phyloP scores from a whole-genome alignment of 805 yeast genomes.

The Soucietia sequanensis region DNA sequence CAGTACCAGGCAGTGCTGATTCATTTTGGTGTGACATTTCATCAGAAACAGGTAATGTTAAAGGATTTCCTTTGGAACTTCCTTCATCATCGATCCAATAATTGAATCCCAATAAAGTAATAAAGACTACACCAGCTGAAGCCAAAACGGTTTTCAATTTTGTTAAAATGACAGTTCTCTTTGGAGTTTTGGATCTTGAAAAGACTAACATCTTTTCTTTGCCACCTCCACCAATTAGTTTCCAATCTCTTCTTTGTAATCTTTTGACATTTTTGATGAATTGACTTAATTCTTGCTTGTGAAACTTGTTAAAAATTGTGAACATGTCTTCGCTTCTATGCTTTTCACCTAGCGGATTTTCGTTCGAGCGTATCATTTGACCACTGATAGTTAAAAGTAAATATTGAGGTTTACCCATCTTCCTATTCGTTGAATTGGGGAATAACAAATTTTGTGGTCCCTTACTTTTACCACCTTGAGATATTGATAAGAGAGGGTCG shows the following conservation, averaged over 20 bases:
- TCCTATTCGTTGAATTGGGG: constrained; percentile 11
- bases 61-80: too few species aligned
- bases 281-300: constrained; percentile 30
- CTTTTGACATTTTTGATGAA: constrained; percentile 36
- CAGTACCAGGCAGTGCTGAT: too few species aligned
- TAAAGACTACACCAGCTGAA: constrained; percentile 22
- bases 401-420: constrained; percentile 17
- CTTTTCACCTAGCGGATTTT: constrained; percentile 40
- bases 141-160: constrained; percentile 22
- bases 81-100: constrained; percentile 10
- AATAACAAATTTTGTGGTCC: constrained; percentile 11
- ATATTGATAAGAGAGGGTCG: constrained; percentile 32
- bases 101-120: constrained; percentile 20
- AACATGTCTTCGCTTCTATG: constrained; percentile 41
- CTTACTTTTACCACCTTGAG: constrained; percentile 8
- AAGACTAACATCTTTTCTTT: constrained; percentile 14
- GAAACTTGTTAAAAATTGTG: constrained; percentile 35
- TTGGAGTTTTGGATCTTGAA: constrained; percentile 2
- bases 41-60: too few species aligned
- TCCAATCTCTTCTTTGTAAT: constrained; percentile 50
- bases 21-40: too few species aligned
- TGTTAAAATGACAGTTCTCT: constrained; percentile 3
- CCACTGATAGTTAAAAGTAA: constrained; percentile 36
- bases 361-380: constrained; percentile 24
- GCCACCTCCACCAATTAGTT: constrained; percentile 46